These are phyloP conservation scores for Aspergillus conjunctus DNA, from an alignment of 495 filamentous ascomycete species.

Conservation along the genomic window DNA sequence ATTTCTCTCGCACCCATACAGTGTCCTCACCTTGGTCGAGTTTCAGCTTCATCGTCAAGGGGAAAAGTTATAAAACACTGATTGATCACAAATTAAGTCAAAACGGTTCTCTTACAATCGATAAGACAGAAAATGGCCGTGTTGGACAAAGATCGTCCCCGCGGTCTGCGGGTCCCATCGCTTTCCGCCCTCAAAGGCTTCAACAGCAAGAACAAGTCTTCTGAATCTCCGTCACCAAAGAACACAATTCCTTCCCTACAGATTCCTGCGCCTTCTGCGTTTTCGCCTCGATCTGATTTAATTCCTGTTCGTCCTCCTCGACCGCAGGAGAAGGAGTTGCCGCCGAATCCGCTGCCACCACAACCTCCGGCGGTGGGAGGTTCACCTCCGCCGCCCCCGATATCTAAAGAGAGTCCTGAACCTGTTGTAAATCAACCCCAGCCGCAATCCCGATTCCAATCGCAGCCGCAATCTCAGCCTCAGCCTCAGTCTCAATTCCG, in stretches of 20 bases:
- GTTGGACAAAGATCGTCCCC: constrained; percentile 43
- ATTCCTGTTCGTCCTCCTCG: constrained; percentile 19
- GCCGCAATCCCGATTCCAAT: neutral
- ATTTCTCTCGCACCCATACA: no score
- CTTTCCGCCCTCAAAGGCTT: constrained; percentile 37
- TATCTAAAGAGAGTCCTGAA: neutral
- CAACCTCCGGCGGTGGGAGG: constrained; percentile 12
- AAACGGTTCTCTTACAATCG: constrained; percentile 4
- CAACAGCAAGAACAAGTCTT: constrained; percentile 19
- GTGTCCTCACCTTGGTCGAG: no score
- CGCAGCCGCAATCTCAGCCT: neutral
- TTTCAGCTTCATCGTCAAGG: no score
- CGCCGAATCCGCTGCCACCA: constrained; percentile 30
- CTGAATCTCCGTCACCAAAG: constrained; percentile 19
- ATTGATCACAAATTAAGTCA: neutral
- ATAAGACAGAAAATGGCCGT: constrained; percentile 34
- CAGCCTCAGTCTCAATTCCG: neutral
- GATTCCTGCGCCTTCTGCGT: constrained; percentile 16
- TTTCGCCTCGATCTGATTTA: constrained; percentile 17
- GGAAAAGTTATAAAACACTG: no score
- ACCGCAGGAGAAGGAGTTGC: constrained; percentile 34
- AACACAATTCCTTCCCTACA: constrained; percentile 16
- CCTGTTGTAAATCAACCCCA: constrained; percentile 6
- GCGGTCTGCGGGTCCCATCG: constrained; percentile 43
- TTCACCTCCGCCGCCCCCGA: constrained; percentile 8